Percentiles rank a stretch among this genome's conserved stretches.
Evolutionary conservation across 2,329 filamentous ascomycete genomes (phyloP).

Genomic region (Colletotrichum liaoningense): DNA sequence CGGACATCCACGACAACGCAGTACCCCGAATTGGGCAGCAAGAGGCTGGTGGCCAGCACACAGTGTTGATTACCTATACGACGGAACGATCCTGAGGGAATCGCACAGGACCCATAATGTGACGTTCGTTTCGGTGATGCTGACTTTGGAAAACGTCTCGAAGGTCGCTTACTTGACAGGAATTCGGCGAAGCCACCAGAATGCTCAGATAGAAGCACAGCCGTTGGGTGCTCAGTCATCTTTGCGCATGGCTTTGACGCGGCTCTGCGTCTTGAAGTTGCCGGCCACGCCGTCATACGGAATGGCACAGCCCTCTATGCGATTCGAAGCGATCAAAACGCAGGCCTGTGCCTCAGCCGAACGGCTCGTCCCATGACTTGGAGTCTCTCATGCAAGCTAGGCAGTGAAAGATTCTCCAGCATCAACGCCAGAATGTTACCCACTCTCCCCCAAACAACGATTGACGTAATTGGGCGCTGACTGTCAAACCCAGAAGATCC

Average conservation of each 20-base stretch:
- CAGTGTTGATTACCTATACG: background rate
- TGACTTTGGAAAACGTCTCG: background rate
- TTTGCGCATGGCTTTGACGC: conserved; percentile 7
- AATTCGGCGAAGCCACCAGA: background rate
- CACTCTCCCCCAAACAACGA: background rate
- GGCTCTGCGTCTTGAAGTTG: background rate
- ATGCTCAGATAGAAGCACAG: conserved; percentile 1
- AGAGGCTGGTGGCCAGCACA: background rate
- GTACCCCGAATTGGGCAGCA: background rate
- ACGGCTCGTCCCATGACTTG: conserved; percentile 28
- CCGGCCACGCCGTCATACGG: conserved; percentile 3
- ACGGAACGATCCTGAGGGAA: background rate
- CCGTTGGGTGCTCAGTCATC: conserved; percentile 23
- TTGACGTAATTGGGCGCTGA: conserved; percentile 1
- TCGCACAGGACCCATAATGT: background rate
- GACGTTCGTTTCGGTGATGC: background rate
- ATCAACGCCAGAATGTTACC: background rate
- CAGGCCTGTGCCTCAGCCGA: conserved; percentile 14
- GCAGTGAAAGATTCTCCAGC: background rate
- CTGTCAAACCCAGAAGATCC: background rate
- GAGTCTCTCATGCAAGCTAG: background rate
- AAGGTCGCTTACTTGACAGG: background rate
- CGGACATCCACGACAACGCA: background rate
- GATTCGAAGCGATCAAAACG: conserved; percentile 10
- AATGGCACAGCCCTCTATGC: conserved; percentile 16